Conservation (phyloP, 2,329 filamentous ascomycete genomes). For the Colletotrichum sp. region DNA sequence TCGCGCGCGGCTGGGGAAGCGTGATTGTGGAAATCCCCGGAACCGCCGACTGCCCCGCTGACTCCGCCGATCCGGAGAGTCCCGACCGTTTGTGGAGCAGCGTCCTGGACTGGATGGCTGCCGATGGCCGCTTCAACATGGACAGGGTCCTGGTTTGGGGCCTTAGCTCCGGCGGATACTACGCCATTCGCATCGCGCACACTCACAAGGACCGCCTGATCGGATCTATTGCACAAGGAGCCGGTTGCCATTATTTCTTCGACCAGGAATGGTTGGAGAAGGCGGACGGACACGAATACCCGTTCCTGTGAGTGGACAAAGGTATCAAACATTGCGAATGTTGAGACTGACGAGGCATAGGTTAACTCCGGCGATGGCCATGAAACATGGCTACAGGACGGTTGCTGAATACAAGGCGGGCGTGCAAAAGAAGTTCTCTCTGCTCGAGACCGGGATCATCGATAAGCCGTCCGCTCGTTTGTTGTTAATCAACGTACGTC, state of each 20-base stretch:
- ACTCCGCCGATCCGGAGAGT: conserved; percentile 61
- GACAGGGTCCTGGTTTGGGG: conserved; percentile 66
- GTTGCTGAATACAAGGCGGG: conserved; percentile 60
- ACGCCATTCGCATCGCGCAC: conserved; percentile 70
- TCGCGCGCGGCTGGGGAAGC: conserved; percentile 65
- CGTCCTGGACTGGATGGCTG: conserved; percentile 63
- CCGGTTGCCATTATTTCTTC: conserved; percentile 61
- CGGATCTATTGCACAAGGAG: conserved; percentile 64
- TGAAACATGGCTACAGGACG: conserved; percentile 66
- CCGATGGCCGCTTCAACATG: conserved; percentile 59
- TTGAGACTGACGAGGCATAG: conserved; percentile 30
- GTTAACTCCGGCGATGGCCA: conserved; percentile 58
- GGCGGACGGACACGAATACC: conserved; percentile 71
- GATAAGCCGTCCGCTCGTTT: conserved; percentile 60
- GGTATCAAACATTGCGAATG: background rate
- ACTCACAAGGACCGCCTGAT: conserved; percentile 62
- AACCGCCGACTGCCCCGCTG: conserved; percentile 67
- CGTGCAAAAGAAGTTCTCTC: conserved; percentile 65
- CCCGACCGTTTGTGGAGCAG: conserved; percentile 68
- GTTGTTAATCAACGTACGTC: conserved; percentile 63
- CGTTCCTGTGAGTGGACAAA: conserved; percentile 51
- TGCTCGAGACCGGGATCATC: conserved; percentile 64
- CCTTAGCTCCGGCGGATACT: conserved; percentile 70
- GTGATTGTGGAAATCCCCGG: conserved; percentile 61
- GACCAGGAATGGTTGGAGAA: conserved; percentile 59